A percentile compares a stretch with the other conserved stretches of the same genome.
These are phyloP conservation scores for Ophiosphaerella herpotricha DNA, from an alignment of 2,329 filamentous ascomycete genomes.

Conservation along the genomic window DNA sequence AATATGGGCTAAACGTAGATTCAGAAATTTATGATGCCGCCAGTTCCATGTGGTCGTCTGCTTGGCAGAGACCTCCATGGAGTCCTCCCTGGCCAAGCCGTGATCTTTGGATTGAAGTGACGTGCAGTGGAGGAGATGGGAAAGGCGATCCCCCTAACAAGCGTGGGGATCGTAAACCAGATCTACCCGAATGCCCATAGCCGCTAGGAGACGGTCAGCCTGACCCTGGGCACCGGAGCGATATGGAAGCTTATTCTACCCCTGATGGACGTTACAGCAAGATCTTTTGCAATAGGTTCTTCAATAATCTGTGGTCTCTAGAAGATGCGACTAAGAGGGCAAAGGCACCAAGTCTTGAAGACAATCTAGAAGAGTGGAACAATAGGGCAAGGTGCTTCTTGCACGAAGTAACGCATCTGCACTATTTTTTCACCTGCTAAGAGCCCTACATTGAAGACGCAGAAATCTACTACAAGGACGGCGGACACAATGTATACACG, in stretches of 20 bases:
- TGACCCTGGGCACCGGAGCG: too few species aligned
- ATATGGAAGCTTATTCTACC: too few species aligned
- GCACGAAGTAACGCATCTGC: slow-evolving; percentile 1
- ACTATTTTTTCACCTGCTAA: neutral
- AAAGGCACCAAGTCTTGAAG: neutral
- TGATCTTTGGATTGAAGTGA: slow-evolving; percentile 1
- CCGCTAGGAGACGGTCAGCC: too few species aligned
- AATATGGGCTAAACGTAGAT: too few species aligned
- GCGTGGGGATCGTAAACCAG: too few species aligned
- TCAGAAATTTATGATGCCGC: neutral
- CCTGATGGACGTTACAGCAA: too few species aligned
- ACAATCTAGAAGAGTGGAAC: slow-evolving; percentile 2
- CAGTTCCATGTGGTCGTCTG: neutral
- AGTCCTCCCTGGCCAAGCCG: neutral
- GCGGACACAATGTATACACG: neutral
- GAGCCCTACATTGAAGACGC: neutral
- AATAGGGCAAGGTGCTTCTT: slow-evolving; percentile 2
- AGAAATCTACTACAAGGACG: neutral
- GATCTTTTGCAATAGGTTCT: neutral
- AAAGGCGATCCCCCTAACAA: neutral
- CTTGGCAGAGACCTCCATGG: slow-evolving; percentile 1
- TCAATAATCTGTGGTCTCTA: neutral
- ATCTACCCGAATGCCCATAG: too few species aligned
- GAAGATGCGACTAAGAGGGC: neutral
- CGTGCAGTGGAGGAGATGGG: neutral